A percentile compares a stretch with the other conserved stretches of the same genome.
phyloP scores from a whole-genome alignment of 805 yeast species.

The Pichia insulana region DNA sequence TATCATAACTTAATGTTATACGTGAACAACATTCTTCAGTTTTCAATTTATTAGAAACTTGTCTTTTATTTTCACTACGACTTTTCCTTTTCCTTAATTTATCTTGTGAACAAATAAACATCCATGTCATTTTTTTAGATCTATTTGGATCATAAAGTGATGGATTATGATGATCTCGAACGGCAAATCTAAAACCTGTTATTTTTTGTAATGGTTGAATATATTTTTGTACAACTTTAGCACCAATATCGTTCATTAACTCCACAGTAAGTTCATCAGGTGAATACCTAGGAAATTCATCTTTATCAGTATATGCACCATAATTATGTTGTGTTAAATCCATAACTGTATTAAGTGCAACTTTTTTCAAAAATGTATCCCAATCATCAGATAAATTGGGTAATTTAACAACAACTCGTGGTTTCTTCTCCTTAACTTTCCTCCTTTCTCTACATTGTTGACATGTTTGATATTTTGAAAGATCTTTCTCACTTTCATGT shows the following conservation, averaged over 20 bases:
- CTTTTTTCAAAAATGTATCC: conserved; percentile 25
- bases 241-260: conserved; percentile 29
- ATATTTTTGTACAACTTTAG: conserved; percentile 28
- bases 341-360: conserved; percentile 27
- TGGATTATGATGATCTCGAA: conserved; percentile 37
- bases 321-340: conserved; percentile 32
- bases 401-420: conserved; percentile 22
- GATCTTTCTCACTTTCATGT: conserved; percentile 26
- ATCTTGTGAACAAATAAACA: conserved; percentile 39
- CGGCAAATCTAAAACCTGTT: conserved; percentile 36
- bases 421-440: conserved; percentile 27
- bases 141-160: conserved; percentile 23
- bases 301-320: conserved; percentile 25
- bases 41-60: conserved; percentile 32
- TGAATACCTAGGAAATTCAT: conserved; percentile 28
- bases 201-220: conserved; percentile 32
- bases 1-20: conserved; percentile 31
- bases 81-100: conserved; percentile 34
- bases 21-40: conserved; percentile 34
- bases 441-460: conserved; percentile 32
- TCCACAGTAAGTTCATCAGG: conserved; percentile 25
- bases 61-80: conserved; percentile 31
- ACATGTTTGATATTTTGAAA: conserved; percentile 36
- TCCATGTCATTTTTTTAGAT: conserved; percentile 34
- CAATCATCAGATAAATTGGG: conserved; percentile 31